Evolutionary conservation across 1,284 basidiomycete genomes (phyloP).

Genomic region (Boletus subluridellus): DNA sequence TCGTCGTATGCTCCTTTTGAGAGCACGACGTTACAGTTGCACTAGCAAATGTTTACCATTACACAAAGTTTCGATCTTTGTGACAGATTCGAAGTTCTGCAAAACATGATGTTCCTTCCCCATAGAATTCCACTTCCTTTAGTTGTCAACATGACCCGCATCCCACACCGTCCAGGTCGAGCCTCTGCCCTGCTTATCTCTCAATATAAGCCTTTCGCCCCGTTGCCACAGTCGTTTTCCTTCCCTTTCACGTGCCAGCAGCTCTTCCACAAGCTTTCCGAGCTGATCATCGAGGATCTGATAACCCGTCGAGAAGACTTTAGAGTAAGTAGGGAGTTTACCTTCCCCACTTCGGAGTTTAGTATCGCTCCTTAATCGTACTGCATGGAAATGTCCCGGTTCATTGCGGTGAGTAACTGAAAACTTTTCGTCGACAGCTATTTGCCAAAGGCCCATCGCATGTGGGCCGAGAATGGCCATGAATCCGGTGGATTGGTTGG

Average conservation of each 20-base stretch:
- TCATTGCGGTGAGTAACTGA: neutral
- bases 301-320: slow-evolving; percentile 11
- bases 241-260: neutral
- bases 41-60: neutral
- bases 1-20: neutral
- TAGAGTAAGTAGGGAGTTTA: neutral
- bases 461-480: slow-evolving; percentile 17
- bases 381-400: slow-evolving; percentile 2
- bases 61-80: neutral
- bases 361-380: neutral
- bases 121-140: neutral
- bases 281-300: slow-evolving; percentile 10
- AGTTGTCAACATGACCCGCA: slow-evolving; percentile 4
- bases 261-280: neutral
- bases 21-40: neutral
- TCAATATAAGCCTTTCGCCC: slow-evolving; percentile 2
- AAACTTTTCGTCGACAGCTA: neutral
- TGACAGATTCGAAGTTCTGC: neutral
- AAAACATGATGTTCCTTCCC: neutral
- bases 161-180: slow-evolving; percentile 15
- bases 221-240: slow-evolving; percentile 1
- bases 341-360: neutral
- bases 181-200: neutral
- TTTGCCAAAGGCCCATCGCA: slow-evolving; percentile 17
- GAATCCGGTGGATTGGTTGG: slow-evolving; percentile 13